A percentile compares a stretch with the other conserved stretches of the same genome.
These are phyloP conservation scores for Penicilliopsis zonata DNA, from an alignment of 495 filamentous ascomycete species.

Conservation along the genomic window DNA sequence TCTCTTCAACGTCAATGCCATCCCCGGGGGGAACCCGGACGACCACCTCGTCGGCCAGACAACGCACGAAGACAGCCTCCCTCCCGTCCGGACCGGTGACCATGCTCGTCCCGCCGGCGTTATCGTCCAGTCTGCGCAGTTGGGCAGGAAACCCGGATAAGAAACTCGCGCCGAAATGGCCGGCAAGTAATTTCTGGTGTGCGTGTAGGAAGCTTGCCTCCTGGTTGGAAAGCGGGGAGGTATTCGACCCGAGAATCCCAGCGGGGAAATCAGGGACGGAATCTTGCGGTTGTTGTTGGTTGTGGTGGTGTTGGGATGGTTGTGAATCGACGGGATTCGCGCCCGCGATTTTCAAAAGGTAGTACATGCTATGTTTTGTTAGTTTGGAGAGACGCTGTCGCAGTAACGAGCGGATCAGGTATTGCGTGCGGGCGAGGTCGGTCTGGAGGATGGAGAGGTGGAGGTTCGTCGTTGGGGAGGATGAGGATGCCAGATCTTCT, in stretches of 20 bases:
- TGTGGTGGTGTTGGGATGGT: slow-evolving; percentile 7
- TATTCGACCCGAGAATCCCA: slow-evolving; percentile 30
- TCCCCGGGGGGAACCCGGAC: slow-evolving; percentile 29
- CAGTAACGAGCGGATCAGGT: slow-evolving; percentile 72
- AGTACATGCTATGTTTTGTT: slow-evolving; percentile 32
- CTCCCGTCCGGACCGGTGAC: slow-evolving; percentile 75
- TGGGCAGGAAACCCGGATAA: slow-evolving; percentile 63
- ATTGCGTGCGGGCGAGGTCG: slow-evolving; percentile 88
- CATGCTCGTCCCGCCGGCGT: slow-evolving; percentile 81
- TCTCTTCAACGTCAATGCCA: slow-evolving; percentile 45
- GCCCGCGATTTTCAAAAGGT: slow-evolving; percentile 23
- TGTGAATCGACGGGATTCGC: slow-evolving; percentile 45
- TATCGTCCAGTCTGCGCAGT: slow-evolving; percentile 78
- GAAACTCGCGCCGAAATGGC: slow-evolving; percentile 74
- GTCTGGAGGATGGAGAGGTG: slow-evolving; percentile 91
- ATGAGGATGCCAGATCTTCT: slow-evolving; percentile 53
- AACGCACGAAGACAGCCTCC: slow-evolving; percentile 72
- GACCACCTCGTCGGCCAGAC: slow-evolving; percentile 45
- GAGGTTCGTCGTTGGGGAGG: slow-evolving; percentile 69
- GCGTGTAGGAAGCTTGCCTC: slow-evolving; percentile 69
- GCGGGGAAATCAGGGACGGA: slow-evolving; percentile 22
- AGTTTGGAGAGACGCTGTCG: slow-evolving; percentile 74
- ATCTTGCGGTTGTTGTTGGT: slow-evolving; percentile 18
- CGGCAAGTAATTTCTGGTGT: slow-evolving; percentile 70
- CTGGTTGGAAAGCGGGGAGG: slow-evolving; percentile 48